Evolutionary conservation across 768 basidiomycete species (phyloP).

Genomic region (Lentinula sp.): DNA sequence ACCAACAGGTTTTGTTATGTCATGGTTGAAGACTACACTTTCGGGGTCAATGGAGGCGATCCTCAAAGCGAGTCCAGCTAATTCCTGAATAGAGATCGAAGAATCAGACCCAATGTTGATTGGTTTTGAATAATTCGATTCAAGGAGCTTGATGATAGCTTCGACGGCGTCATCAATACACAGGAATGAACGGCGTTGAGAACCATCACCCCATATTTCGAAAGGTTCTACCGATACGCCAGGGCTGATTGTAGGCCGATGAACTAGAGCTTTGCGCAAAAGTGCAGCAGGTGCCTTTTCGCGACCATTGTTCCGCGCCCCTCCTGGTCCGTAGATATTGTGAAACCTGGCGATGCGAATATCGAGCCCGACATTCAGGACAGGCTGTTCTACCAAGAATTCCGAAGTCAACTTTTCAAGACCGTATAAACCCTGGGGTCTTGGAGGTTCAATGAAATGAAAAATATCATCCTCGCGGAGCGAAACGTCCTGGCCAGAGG

Average conservation of each 20-base stretch:
- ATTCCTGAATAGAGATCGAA: slow-evolving; percentile 32
- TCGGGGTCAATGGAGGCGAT: slow-evolving; percentile 22
- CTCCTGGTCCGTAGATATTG: slow-evolving; percentile 52
- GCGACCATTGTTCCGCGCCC: slow-evolving; percentile 45
- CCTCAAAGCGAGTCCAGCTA: slow-evolving; percentile 34
- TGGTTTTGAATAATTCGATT: slow-evolving; percentile 26
- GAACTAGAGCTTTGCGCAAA: slow-evolving; percentile 43
- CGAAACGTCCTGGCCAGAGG: slow-evolving; percentile 25
- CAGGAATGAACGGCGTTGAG: slow-evolving; percentile 48
- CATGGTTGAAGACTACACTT: slow-evolving; percentile 21
- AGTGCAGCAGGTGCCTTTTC: slow-evolving; percentile 58
- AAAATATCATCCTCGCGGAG: slow-evolving; percentile 29
- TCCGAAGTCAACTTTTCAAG: slow-evolving; percentile 52
- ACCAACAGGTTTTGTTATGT: slow-evolving; percentile 31
- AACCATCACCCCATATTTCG: slow-evolving; percentile 56
- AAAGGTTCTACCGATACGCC: slow-evolving; percentile 15
- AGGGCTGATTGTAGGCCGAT: slow-evolving; percentile 13
- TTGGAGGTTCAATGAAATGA: slow-evolving; percentile 36
- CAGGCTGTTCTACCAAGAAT: slow-evolving; percentile 29
- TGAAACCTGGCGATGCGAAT: slow-evolving; percentile 51
- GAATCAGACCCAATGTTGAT: slow-evolving; percentile 50
- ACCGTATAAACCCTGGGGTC: slow-evolving; percentile 53
- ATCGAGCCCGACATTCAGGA: slow-evolving; percentile 17
- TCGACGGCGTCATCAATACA: slow-evolving; percentile 51
- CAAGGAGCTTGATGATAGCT: slow-evolving; percentile 38